Evolutionary conservation across 805 yeast species (phyloP).

Genomic region (Cyberlindnera maritima): DNA sequence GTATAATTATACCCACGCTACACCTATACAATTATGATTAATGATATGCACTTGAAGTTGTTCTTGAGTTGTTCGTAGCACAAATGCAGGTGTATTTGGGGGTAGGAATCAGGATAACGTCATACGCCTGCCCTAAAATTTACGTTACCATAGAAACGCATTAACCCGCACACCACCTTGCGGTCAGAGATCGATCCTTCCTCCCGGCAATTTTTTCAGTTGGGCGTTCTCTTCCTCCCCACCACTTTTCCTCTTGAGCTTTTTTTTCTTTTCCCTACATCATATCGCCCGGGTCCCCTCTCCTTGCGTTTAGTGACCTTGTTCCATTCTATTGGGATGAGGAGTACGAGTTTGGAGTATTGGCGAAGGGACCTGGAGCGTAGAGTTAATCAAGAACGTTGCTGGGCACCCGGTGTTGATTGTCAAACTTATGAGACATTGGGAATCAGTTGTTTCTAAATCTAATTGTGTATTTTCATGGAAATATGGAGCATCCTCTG

Average conservation of each 20-base stretch:
- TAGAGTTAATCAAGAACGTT: slow-evolving; percentile 23
- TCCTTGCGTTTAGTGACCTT: slow-evolving; percentile 9
- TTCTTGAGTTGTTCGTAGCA: not conserved
- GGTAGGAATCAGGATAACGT: not conserved
- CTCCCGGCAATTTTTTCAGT: slow-evolving; percentile 3
- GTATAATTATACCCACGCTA: not conserved
- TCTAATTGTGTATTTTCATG: not conserved
- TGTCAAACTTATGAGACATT: slow-evolving; percentile 17
- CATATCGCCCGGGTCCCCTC: slow-evolving; percentile 14
- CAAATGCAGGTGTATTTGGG: too few relatives aligned
- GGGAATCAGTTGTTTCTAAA: slow-evolving; percentile 24
- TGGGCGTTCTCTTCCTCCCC: not conserved
- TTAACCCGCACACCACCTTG: slow-evolving; percentile 2
- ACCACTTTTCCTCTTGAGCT: not conserved
- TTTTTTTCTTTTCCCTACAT: slow-evolving; percentile 10
- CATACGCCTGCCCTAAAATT: slow-evolving; percentile 1
- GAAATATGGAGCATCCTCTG: too few relatives aligned
- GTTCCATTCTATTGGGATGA: not conserved
- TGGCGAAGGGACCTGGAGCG: slow-evolving; percentile 18
- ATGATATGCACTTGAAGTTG: not conserved
- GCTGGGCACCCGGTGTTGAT: slow-evolving; percentile 26
- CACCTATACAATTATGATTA: not conserved
- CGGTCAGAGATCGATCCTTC: too few relatives aligned
- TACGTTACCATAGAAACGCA: not conserved
- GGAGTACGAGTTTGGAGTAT: slow-evolving; percentile 7